Evolutionary conservation across 2,329 filamentous ascomycete genomes (phyloP).

Genomic region (Aquanectria penicillioides): DNA sequence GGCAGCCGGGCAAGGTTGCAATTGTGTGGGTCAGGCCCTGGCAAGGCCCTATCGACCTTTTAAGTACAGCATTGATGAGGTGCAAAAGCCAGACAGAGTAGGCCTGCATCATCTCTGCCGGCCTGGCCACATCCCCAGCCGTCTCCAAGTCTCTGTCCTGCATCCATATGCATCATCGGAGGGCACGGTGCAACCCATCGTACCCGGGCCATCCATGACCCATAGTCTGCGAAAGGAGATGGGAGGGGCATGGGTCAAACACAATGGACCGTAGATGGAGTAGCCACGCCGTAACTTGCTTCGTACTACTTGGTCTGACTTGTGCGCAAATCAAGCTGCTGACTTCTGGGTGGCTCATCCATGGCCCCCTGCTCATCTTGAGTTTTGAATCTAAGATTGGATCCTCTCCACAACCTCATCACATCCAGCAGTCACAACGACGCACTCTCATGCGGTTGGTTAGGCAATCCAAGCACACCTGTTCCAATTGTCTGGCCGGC

Average conservation of each 20-base stretch:
- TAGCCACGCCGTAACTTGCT: too few species aligned
- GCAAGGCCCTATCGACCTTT: conserved; percentile 25
- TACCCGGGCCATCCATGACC: conserved; percentile 30
- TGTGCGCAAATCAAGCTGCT: conserved; percentile 28
- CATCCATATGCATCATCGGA: conserved; percentile 37
- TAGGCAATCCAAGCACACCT: conserved; percentile 22
- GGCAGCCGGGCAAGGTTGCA: conserved; percentile 38
- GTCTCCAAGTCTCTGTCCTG: conserved; percentile 27
- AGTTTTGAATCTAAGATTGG: conserved; percentile 37
- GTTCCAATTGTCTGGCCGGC: conserved; percentile 31
- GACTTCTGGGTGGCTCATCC: conserved; percentile 24
- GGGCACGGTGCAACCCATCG: conserved; percentile 38
- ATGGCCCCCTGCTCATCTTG: conserved; percentile 28
- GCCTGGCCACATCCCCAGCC: conserved; percentile 32
- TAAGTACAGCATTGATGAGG: conserved; percentile 6
- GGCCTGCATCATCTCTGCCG: conserved; percentile 39
- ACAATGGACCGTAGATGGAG: too few species aligned
- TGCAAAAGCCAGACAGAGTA: conserved; percentile 27
- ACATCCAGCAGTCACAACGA: conserved; percentile 21
- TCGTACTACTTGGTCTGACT: conserved; percentile 29
- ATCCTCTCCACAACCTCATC: conserved; percentile 29
- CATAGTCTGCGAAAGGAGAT: conserved; percentile 29
- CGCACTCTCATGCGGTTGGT: conserved; percentile 39
- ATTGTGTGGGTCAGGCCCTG: conserved; percentile 31
- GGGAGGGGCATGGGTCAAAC: conserved; percentile 20